These are phyloP conservation scores for Euphorbia pulcherrima DNA, from an alignment of 345 rosid species.

Conservation along the genomic window DNA sequence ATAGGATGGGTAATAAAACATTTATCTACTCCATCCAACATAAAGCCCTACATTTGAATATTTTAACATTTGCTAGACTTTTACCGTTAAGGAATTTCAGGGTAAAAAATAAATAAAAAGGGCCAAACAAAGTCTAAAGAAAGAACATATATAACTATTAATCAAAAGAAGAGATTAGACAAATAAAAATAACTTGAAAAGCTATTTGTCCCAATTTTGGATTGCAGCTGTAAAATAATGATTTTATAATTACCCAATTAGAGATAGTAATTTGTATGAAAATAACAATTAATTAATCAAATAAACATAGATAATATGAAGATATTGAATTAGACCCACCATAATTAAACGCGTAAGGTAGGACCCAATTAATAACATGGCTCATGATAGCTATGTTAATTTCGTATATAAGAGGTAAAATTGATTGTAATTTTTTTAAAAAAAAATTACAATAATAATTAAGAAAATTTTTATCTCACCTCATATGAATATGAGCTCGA, in stretches of 20 bases:
- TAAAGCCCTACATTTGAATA: no score
- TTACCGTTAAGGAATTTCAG: background rate
- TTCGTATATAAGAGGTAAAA: background rate
- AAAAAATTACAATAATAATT: no score
- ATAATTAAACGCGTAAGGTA: conserved; percentile 35
- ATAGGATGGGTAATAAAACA: background rate
- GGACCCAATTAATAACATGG: conserved; percentile 37
- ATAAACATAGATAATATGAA: background rate
- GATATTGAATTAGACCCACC: conserved; percentile 14
- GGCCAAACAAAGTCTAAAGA: background rate
- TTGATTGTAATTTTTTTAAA: no score
- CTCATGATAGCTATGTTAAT: conserved; percentile 8
- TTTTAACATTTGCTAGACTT: background rate
- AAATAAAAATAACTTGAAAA: background rate
- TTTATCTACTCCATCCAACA: background rate
- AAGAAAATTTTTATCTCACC: no score
- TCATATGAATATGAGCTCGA: no score
- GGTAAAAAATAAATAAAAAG: background rate
- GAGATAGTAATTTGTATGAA: background rate
- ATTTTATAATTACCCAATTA: background rate
- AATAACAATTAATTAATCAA: background rate
- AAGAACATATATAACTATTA: background rate
- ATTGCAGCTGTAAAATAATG: conserved; percentile 34
- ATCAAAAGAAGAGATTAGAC: background rate
- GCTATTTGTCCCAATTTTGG: conserved; percentile 29